Evolutionary conservation across 352 stramenopile species (phyloP), one percentile per base, ranked within the genome.

Genomic region (Globisporangium barbulae): DNA sequence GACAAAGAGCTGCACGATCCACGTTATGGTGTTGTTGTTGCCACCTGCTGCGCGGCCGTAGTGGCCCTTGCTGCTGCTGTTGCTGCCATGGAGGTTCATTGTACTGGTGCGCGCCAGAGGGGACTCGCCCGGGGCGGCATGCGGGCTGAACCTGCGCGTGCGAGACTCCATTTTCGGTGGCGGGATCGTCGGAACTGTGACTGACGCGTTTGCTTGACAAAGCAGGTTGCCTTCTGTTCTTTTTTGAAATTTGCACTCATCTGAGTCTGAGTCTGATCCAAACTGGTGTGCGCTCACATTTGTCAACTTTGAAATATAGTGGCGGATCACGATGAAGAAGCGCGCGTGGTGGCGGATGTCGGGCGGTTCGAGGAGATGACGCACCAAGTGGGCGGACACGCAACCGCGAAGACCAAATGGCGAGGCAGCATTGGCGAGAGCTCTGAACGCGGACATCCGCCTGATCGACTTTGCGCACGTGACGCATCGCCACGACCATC

Each of bases 391-490:
- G 25, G 25, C 25, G 25, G 25, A 1, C 25, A 28, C 25, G 25
- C 25, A 28, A 28, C 25, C 2, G 25, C 25, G 25, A 28, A 28
- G 25, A 28, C 25, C 25, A 28, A 78, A 59, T 13, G 59, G 61
- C 10, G 30, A 49, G 17, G 12, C 33, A 31, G 39, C 22, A 31
- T 22, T 62, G 1, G 54, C 39, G 25, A 56, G 53, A 1, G 52
- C 49, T 19, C 66, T 69, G 28, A 45, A 48, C 10, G 60, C 73
- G 1, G 83, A 94, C 65, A 88, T 94, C 44, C 83, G 83, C 0
- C 78, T 95, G 33, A 95, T 95, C 35, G 87, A 95, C 63, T 95
- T 95, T 70, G 85, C 87, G 22, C 87, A 95, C 59, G 76, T 83
- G 25, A 75, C 65, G 8, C 50, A 68, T 5, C 37, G 50, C 41